Conservation (phyloP, 1,284 basidiomycete species). For the Irpex lacteus region DNA sequence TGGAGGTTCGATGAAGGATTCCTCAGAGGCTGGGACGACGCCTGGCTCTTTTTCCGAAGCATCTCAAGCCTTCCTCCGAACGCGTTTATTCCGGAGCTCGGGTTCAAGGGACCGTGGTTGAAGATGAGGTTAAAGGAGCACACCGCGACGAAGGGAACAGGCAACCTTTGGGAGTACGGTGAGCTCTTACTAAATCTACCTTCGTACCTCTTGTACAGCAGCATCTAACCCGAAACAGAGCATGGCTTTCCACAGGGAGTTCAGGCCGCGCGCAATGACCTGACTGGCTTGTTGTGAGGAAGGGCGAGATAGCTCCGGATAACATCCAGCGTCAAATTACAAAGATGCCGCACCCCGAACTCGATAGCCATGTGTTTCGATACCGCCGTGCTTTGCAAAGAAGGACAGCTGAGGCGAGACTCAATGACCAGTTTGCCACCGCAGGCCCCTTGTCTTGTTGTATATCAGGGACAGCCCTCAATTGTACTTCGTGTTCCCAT, state of each 20-base stretch:
- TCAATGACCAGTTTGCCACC: not conserved
- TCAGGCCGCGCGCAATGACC: conserved; percentile 32
- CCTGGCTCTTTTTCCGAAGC: conserved; percentile 48
- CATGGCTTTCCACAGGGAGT: conserved; percentile 56
- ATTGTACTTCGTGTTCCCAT: conserved; percentile 1
- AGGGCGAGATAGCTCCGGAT: not conserved
- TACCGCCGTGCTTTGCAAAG: not conserved
- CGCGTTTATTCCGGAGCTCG: conserved; percentile 48
- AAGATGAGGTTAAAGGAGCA: conserved; percentile 48
- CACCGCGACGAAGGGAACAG: conserved; percentile 36
- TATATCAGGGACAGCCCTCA: not conserved
- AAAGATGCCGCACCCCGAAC: not conserved
- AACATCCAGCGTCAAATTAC: not conserved
- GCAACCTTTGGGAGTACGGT: conserved; percentile 64
- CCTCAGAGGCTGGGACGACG: conserved; percentile 69
- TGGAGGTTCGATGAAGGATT: conserved; percentile 70
- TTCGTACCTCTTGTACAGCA: not conserved
- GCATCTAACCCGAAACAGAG: conserved; percentile 27
- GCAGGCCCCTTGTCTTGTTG: not conserved
- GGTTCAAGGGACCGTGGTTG: conserved; percentile 60
- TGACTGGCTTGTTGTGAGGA: conserved; percentile 15
- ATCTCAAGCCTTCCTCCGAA: conserved; percentile 19
- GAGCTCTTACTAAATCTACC: conserved; percentile 17
- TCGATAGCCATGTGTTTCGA: conserved; percentile 2
- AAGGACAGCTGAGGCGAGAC: not conserved